Conservation (phyloP, 2,329 filamentous ascomycete species). For the Coniochaeta sp. region DNA sequence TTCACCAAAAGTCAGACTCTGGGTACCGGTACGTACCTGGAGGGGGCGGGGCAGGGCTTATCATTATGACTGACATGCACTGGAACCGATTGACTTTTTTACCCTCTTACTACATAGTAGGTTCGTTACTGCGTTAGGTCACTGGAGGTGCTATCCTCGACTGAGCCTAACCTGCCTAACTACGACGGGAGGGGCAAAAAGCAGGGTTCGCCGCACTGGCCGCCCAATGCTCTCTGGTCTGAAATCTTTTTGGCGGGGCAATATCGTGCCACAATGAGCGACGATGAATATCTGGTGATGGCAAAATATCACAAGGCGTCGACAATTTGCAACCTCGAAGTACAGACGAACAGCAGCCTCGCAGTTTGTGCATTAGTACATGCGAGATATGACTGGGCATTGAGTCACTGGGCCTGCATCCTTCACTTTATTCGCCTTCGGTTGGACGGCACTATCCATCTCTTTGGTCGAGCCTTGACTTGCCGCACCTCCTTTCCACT, state of each 20-base stretch:
- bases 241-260: neutral
- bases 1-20: neutral
- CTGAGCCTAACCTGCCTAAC: no score
- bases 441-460: neutral
- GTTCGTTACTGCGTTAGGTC: no score
- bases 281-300: neutral
- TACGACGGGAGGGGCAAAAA: conserved; percentile 1
- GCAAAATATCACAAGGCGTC: neutral
- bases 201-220: neutral
- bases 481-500: neutral
- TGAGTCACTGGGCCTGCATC: neutral
- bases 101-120: no score
- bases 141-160: no score
- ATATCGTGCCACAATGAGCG: neutral
- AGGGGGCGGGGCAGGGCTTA: neutral
- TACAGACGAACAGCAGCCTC: neutral
- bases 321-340: neutral
- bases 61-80: neutral
- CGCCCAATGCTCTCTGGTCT: neutral
- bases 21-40: neutral
- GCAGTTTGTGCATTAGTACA: neutral
- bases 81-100: no score
- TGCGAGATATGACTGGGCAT: neutral
- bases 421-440: neutral
- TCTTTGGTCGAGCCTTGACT: neutral